These are phyloP conservation scores for Diaporthe sp. DNA, from an alignment of 2,329 filamentous ascomycete species.

Conservation along the genomic window DNA sequence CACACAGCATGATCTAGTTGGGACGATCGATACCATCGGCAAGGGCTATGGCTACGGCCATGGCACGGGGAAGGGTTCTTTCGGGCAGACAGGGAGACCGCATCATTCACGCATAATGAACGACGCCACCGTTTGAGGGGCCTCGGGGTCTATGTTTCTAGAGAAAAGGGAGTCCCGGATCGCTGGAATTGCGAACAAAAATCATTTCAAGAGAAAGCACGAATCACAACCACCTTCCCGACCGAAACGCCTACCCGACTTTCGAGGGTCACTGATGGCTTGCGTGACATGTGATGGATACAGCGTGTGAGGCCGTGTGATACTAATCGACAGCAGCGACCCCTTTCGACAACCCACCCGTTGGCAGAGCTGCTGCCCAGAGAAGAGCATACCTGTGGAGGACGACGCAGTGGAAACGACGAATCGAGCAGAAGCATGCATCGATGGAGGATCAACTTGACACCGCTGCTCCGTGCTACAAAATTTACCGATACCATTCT, in stretches of 20 bases:
- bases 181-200: conserved; percentile 38
- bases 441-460: background rate
- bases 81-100: conserved; percentile 35
- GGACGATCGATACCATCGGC: conserved; percentile 33
- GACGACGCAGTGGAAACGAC: background rate
- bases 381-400: background rate
- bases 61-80: conserved; percentile 37
- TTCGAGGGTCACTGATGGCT: conserved; percentile 16
- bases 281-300: conserved; percentile 24
- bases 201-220: conserved; percentile 35
- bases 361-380: background rate
- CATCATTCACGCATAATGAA: conserved; percentile 38
- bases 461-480: background rate
- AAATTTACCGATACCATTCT: background rate
- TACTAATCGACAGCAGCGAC: conserved; percentile 5
- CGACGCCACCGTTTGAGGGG: conserved; percentile 39
- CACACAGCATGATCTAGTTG: conserved; percentile 28
- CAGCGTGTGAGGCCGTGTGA: background rate
- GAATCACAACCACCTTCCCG: conserved; percentile 38
- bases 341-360: background rate
- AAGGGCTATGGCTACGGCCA: conserved; percentile 32
- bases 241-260: conserved; percentile 9
- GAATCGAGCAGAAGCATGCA: background rate
- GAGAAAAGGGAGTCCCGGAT: conserved; percentile 39
- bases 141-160: conserved; percentile 38